Percentiles rank a stretch among this genome's conserved stretches.
phyloP scores from a whole-genome alignment of 805 yeast species.

The Kazachstania kunashirensis region DNA sequence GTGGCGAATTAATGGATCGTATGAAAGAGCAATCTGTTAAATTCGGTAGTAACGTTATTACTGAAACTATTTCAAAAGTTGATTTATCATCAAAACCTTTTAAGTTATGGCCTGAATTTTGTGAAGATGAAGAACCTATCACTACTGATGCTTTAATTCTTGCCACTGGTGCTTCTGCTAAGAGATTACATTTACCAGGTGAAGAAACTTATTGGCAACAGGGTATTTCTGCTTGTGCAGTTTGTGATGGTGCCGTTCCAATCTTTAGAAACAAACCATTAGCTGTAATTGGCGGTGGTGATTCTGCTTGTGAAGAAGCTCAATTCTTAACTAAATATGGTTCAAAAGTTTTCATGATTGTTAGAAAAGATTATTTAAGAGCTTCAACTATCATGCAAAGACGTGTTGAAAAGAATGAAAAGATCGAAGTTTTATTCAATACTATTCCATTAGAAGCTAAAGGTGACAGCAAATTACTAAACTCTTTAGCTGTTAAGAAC shows the following conservation, averaged over 20 bases:
- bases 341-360: conserved; percentile 85
- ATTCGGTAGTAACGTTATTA: conserved; percentile 89
- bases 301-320: conserved; percentile 99
- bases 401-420: conserved; percentile 74
- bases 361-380: conserved; percentile 88
- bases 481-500: conserved; percentile 55
- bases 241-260: conserved; percentile 99
- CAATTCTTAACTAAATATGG: conserved; percentile 94
- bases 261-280: conserved; percentile 95
- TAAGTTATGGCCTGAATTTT: conserved; percentile 94
- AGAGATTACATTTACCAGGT: conserved; percentile 88
- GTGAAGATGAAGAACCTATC: conserved; percentile 83
- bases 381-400: conserved; percentile 97
- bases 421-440: conserved; percentile 84
- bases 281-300: conserved; percentile 99
- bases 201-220: conserved; percentile 98
- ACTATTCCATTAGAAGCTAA: conserved; percentile 78
- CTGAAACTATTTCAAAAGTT: conserved; percentile 90
- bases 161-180: conserved; percentile 98
- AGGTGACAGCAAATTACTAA: conserved; percentile 84
- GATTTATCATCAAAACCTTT: conserved; percentile 85
- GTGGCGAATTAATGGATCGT: conserved; percentile 80
- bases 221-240: conserved; percentile 99
- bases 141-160: conserved; percentile 87
- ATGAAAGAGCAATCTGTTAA: conserved; percentile 83